These are phyloP conservation scores for Phyllosticta citriasiana DNA, from an alignment of 2,329 filamentous ascomycete genomes.

Conservation along the genomic window DNA sequence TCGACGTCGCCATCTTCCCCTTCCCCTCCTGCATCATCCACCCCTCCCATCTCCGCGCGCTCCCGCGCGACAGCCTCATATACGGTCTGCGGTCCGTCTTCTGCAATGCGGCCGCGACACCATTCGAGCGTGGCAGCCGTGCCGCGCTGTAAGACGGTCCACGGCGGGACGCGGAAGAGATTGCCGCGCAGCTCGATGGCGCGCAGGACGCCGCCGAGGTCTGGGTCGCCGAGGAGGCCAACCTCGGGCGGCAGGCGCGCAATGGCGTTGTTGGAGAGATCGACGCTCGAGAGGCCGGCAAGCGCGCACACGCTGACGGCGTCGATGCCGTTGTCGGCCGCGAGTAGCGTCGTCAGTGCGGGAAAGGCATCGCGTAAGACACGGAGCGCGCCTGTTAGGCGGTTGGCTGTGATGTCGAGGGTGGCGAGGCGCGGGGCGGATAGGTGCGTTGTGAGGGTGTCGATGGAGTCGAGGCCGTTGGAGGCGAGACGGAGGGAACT, in stretches of 20 bases:
- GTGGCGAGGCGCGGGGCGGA: conserved; percentile 65
- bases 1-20: not conserved
- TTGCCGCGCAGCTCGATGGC: conserved; percentile 74
- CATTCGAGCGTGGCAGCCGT: conserved; percentile 77
- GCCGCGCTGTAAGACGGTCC: conserved; percentile 73
- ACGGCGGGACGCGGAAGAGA: conserved; percentile 76
- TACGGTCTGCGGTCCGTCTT: not conserved
- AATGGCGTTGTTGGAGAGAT: conserved; percentile 79
- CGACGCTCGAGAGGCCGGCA: conserved; percentile 62
- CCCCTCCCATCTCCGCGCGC: not conserved
- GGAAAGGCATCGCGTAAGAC: conserved; percentile 58
- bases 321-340: conserved; percentile 68
- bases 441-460: conserved; percentile 55
- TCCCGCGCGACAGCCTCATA: not conserved
- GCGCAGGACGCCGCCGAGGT: conserved; percentile 33
- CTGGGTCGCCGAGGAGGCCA: conserved; percentile 58
- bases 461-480: conserved; percentile 63
- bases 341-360: conserved; percentile 57
- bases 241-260: conserved; percentile 69
- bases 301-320: conserved; percentile 65
- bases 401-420: conserved; percentile 74
- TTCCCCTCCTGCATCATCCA: not conserved
- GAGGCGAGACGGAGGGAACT: conserved; percentile 66
- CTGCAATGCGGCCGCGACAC: conserved; percentile 22
- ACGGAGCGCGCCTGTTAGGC: conserved; percentile 59